Base-by-base conservation (phyloP, 2,329 filamentous ascomycete species). In the Fusarium torulosum region DNA sequence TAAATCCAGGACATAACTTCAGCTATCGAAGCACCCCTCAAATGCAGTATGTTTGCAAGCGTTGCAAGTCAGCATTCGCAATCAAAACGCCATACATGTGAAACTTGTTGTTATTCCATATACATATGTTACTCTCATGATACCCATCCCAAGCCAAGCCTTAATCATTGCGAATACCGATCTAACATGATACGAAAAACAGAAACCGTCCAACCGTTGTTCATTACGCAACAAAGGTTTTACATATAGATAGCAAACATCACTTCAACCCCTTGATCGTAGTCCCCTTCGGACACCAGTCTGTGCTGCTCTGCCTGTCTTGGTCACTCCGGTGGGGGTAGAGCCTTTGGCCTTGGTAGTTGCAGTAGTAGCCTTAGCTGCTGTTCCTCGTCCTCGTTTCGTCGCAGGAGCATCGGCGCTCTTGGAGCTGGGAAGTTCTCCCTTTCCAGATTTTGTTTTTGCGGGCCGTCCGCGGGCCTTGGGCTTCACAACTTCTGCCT, bases 361-460 rank as follows among this genome's bases (percentile, higher is more conserved):
- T 14, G 37, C 46, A 23, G 58, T 23, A 17, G 49, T 38, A 3
- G 45, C 31, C 45, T 56, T 67, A 27, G 44, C 64, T 21, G 35
- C n/a, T 13, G 44, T 52, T 29, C 46, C 59, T 47, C 56, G 62
- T 41, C 66, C 66, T 31, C 59, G 59, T 44, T 69, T 73, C 25
- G 61, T 21, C 6, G 47, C 25, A 4, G 51, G 45, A 7, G 56
- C 53, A n/a, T 51, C 47, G 1, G 29, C 47, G 0, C 38, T 40
- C 33, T 72, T 73, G 11, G 67, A 23, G 38, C 59, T 62, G 35
- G 67, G 41, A 14, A 73, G 53, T 38, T 73, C 71, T 13, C 71
- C 71, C 35, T 73, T 73, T 20, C 71, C 71, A 8, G 71, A 65
- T 47, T 73, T 73, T 37, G 55, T 57, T n/a, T 67, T 70, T 10